Conservation (phyloP, 129 eudicot species). For the Arctium minus region DNA sequence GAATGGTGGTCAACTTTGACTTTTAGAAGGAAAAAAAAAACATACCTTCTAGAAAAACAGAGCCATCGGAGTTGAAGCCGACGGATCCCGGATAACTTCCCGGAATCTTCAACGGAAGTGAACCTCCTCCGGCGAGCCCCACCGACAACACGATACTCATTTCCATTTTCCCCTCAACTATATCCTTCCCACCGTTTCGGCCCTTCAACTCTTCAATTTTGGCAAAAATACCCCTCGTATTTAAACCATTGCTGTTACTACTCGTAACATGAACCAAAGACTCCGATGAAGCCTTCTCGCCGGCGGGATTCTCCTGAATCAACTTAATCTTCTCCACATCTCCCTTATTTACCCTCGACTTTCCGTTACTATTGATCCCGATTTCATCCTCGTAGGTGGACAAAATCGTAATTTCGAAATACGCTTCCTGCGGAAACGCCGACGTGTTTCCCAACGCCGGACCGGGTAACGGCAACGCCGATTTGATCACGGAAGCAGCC, state of each 20-base stretch:
- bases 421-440: conserved; percentile 89
- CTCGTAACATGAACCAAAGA: conserved; percentile 40
- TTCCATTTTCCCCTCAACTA: conserved; percentile 32
- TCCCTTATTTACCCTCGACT: conserved; percentile 15
- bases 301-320: conserved; percentile 36
- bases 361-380: neutral
- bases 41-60: conserved; percentile 81
- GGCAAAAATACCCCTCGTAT: conserved; percentile 8
- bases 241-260: conserved; percentile 18
- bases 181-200: conserved; percentile 31
- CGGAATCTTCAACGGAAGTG: conserved; percentile 52
- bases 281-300: conserved; percentile 44
- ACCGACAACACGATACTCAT: conserved; percentile 38
- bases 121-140: conserved; percentile 64
- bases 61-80: conserved; percentile 85
- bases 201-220: conserved; percentile 36
- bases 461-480: conserved; percentile 85
- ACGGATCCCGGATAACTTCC: conserved; percentile 79
- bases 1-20: conserved; percentile 20
- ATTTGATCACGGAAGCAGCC: conserved; percentile 43
- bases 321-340: conserved; percentile 59
- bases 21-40: conserved; percentile 8
- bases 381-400: conserved; percentile 9
- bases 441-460: conserved; percentile 60
- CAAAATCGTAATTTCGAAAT: conserved; percentile 76